Percentiles rank a stretch among this genome's conserved stretches.
phyloP scores from a whole-genome alignment of 2,329 filamentous ascomycete species.

The Pseudogymnoascus sp. region DNA sequence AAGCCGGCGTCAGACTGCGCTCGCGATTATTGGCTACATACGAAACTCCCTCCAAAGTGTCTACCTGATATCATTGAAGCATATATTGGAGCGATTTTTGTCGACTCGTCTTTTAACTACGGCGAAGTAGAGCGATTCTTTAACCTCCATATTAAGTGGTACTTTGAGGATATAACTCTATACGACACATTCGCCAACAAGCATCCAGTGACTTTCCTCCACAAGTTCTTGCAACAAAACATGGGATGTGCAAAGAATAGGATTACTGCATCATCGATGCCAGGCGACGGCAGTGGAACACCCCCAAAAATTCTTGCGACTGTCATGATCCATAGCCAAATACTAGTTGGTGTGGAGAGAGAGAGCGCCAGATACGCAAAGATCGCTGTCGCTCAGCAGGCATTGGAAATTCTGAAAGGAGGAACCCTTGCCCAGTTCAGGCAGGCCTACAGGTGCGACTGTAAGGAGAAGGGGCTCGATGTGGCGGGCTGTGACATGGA shows the following conservation, averaged over 20 bases:
- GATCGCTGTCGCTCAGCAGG: slow-evolving; percentile 53
- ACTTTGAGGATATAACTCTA: slow-evolving; percentile 76
- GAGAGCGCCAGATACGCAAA: slow-evolving; percentile 67
- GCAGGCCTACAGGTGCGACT: slow-evolving; percentile 54
- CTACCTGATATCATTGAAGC: slow-evolving; percentile 85
- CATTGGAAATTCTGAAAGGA: slow-evolving; percentile 39
- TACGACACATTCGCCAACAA: slow-evolving; percentile 84
- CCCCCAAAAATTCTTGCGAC: slow-evolving; percentile 56
- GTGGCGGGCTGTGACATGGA: slow-evolving; percentile 7
- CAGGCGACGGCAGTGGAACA: slow-evolving; percentile 26
- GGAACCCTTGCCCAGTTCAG: slow-evolving; percentile 50
- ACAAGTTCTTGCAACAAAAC: slow-evolving; percentile 52
- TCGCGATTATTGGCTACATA: slow-evolving; percentile 61
- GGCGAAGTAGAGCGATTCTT: slow-evolving; percentile 69
- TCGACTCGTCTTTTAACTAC: slow-evolving; percentile 79
- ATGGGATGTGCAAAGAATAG: slow-evolving; percentile 57
- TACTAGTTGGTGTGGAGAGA: slow-evolving; percentile 54
- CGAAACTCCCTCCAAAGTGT: slow-evolving; percentile 58
- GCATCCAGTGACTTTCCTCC: slow-evolving; percentile 71
- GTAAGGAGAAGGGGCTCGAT: slow-evolving; percentile 29
- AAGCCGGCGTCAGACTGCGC: slow-evolving; percentile 34
- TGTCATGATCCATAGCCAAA: slow-evolving; percentile 65
- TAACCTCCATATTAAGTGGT: slow-evolving; percentile 60
- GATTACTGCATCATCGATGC: slow-evolving; percentile 38
- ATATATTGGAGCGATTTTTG: slow-evolving; percentile 82